Evolutionary conservation across 768 basidiomycete genomes (phyloP), one percentile per base, ranked within the genome.

Genomic region (Mycena vulgaris): DNA sequence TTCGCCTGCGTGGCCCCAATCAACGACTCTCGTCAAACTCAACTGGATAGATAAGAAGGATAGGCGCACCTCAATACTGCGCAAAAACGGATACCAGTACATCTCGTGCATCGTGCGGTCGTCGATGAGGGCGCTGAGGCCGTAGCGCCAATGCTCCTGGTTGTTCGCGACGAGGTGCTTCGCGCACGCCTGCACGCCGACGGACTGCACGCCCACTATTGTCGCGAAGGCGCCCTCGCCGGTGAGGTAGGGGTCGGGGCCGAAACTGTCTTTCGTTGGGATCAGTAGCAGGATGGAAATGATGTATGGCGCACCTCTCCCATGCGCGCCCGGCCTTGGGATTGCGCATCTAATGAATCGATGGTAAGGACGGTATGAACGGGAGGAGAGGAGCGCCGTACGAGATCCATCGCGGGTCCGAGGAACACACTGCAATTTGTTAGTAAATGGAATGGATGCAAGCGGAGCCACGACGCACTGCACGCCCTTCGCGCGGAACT

Each of bases 401-500:
- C 61, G 68, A 83, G 74, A 67, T 82, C 80, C 66, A 79, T 82
- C 66, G 77, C 78, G 0, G 81, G 80, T 1, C 78, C 79, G 8
- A 83, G 74, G 11, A 62, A 77, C 23, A 68, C 60, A 28, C 60
- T 68, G 51, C 21, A 11, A 3, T 11, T n/a, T 14, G 9, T 13
- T 23, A 9, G 16, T 62, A 14, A n/a, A n/a, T n/a, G 23, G 11
- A 31, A 17, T 11, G 0, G 42, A 31, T 5, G 40, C 19, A 5
- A 13, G 53, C 17, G n/a, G 25, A 28, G 25, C 5, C 16, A 33
- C n/a, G 11, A 76, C 13, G 71, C 82, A 52, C 74, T 89, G 76
- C 10, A 84, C 83, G 9, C 88, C 88, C 72, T 87, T 85, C 33
- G 78, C 83, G 31, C 79, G 75, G 76, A 85, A 86, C 75, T 89